Evolutionary conservation across 257 asterid genomes (phyloP), one percentile per base, ranked within the genome.

Genomic region (Lantana camara): DNA sequence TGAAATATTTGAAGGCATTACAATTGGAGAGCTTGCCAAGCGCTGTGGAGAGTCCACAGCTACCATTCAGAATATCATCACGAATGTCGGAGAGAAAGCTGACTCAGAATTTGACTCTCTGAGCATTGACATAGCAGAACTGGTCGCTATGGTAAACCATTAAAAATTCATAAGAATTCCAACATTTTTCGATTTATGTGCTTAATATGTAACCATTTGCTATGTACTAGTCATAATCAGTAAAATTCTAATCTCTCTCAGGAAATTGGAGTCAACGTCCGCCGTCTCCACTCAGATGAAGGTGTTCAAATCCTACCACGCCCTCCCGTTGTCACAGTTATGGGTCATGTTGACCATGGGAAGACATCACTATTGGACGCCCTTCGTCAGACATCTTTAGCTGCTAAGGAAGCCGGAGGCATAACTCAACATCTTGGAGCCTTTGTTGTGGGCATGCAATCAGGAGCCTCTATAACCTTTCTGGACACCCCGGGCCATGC

Each of bases 401-500:
- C 95, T 21, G 99, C 96, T 58, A 86, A 79, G 62, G 99, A 93
- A 88, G 99, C 99, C 24, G 99, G 99, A 23, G 99, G 99, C 73
- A 93, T 93, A 74, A 93, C 97, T 14, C 99, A 93, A 69, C 99
- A 93, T 64, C 72, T 93, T 20, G 99, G 99, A 57, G 97, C 99
- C 6, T 93, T 93, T 77, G 95, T 93, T 42, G 95, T 93, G 49
- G 84, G 90, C 73, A 90, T 93, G 99, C 92, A 89, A 62, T 90
- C 96, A 9, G 99, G 99, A 47, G 85, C 88, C 12, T 70, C 82
- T 47, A 93, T 93, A 69, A 93, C 99, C 4, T 93, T 93, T 76
- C 96, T 93, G 2, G 99, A 93, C 78, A 93, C 99, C 56, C 99
- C 99, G 15, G 99, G 99, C 65, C 99, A 93, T 57, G 97, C 99